Conservation (phyloP, 352 stramenopile species). For the Pythium apleroticum region DNA sequence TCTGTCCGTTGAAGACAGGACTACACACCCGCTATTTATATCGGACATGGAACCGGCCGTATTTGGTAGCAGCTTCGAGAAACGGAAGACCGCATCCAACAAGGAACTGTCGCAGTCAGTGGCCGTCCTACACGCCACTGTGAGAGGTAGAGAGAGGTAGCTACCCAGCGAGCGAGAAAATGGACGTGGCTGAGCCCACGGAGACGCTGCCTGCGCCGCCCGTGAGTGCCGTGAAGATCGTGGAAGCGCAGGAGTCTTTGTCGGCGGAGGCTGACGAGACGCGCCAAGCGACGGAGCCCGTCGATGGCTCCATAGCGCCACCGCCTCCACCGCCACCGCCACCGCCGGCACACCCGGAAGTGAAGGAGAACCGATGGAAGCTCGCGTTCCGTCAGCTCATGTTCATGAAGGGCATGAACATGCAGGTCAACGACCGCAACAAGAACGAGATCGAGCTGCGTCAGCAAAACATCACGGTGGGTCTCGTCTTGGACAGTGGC, state of each 20-base stretch:
- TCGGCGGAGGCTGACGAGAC: conserved; percentile 16
- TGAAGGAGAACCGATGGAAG: conserved; percentile 66
- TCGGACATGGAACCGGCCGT: background rate
- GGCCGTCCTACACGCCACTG: background rate
- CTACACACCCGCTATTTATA: background rate
- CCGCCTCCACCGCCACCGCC: background rate
- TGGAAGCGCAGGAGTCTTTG: background rate
- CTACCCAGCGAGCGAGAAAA: background rate
- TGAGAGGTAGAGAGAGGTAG: background rate
- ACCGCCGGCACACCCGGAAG: conserved; percentile 10
- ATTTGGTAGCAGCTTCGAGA: background rate
- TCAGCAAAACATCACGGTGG: conserved; percentile 75
- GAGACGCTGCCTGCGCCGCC: conserved; percentile 9
- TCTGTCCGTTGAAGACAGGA: background rate
- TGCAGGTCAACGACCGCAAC: conserved; percentile 70
- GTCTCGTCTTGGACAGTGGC: too few relatives aligned
- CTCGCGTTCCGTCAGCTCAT: conserved; percentile 74
- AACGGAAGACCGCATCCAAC: background rate
- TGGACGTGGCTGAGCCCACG: background rate
- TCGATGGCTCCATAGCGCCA: background rate
- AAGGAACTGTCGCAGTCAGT: background rate
- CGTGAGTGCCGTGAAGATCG: background rate
- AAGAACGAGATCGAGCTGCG: conserved; percentile 81
- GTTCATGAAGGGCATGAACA: conserved; percentile 86
- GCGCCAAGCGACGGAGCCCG: conserved; percentile 1